phyloP scores from a whole-genome alignment of 2,329 filamentous ascomycete species.

The Neopestalotiopsis rosae region DNA sequence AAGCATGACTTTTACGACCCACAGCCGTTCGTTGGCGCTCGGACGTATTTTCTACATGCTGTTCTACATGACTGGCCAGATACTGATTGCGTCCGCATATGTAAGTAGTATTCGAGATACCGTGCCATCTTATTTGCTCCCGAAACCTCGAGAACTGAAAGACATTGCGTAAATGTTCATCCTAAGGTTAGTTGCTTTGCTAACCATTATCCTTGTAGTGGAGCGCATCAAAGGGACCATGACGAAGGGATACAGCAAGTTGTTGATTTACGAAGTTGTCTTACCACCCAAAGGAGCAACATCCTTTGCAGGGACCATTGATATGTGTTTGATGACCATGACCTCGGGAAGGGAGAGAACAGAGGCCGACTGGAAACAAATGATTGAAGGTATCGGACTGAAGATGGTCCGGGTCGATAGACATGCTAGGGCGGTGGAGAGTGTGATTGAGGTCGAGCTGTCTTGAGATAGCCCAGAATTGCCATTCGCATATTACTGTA shows the following conservation, averaged over 20 bases:
- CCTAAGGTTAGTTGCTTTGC: neutral
- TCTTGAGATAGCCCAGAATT: neutral
- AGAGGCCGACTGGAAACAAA: constrained; percentile 8
- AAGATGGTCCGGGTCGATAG: neutral
- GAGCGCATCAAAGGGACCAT: constrained; percentile 55
- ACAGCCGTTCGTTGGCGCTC: constrained; percentile 31
- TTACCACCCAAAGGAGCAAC: constrained; percentile 12
- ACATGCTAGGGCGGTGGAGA: constrained; percentile 13
- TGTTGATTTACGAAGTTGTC: constrained; percentile 39
- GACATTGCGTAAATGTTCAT: neutral
- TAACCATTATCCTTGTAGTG: constrained; percentile 23
- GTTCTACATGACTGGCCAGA: constrained; percentile 48
- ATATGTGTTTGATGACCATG: constrained; percentile 15
- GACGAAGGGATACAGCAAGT: constrained; percentile 50
- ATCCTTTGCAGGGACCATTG: constrained; percentile 6
- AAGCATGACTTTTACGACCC: constrained; percentile 39
- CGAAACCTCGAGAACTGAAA: neutral
- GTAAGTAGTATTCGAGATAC: neutral
- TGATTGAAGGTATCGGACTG: constrained; percentile 1
- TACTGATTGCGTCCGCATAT: constrained; percentile 34
- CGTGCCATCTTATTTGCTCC: neutral
- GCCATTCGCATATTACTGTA: too few relatives aligned
- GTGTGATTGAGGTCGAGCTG: constrained; percentile 18
- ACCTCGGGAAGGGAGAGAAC: constrained; percentile 14
- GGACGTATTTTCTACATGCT: constrained; percentile 37